Evolutionary conservation across 2,329 filamentous ascomycete genomes (phyloP), one percentile per base, ranked within the genome.

Genomic region (Penicillium sp.): DNA sequence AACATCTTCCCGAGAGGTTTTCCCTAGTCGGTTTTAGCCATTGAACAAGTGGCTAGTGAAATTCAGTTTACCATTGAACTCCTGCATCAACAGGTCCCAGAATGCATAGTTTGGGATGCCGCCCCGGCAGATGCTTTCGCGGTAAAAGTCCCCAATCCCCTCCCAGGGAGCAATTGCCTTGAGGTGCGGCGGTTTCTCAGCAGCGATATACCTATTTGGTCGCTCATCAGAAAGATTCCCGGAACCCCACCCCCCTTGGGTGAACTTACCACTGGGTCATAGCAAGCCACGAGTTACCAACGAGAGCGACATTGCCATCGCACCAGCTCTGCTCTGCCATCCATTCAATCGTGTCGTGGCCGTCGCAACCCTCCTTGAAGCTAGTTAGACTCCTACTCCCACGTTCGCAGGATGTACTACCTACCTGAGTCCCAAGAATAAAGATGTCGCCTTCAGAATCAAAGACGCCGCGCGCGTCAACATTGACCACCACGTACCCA

Each of bases 401-500:
- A 26, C 13, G n/a, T n/a, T 9, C 31, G 5, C 11, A 0, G n/a
- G 15, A 47, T 15, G 21, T 21, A 21, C 5, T 13, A 19, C 58
- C 51, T 30, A 56, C 59, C 49, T 66, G 56, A 5, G 62, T 62
- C 2, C 62, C 64, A 3, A 61, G n/a, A 23, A 67, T 60, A 44
- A 63, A 64, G 30, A 73, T 69, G 35, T 70, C 66, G 2, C 71
- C 73, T 15, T 69, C 70, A 17, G 67, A 70, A 35, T 73, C 63
- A 41, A 67, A 68, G 17, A 61, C 60, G 2, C 73, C 73, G n/a
- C 73, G 64, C 8, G 71, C 57, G 59, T 75, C 73, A 15, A 71
- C 63, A 56, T 74, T 72, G 15, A 74, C 68, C 29, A 75, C 60
- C 7, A 68, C 70, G 55, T 75, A 75, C 4, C 72, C 72, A 41